These are phyloP conservation scores for Talaromyces stipitatus DNA, from an alignment of 495 filamentous ascomycete species.

Conservation along the genomic window DNA sequence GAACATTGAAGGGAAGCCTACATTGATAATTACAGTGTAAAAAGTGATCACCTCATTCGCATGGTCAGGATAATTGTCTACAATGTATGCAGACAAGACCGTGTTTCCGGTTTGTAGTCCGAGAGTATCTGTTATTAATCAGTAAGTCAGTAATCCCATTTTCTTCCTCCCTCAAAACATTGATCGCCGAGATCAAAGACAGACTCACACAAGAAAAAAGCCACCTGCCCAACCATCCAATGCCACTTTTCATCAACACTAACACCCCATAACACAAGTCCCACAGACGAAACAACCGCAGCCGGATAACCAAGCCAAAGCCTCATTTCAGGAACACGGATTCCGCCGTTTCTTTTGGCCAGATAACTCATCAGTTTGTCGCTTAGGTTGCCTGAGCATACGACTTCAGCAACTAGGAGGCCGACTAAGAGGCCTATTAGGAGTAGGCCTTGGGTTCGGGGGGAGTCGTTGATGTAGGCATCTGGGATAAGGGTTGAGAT, in stretches of 20 bases:
- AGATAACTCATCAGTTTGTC: conserved; percentile 33
- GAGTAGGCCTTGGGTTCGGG: conserved; percentile 40
- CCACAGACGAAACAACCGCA: conserved; percentile 25
- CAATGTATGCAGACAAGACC: conserved; percentile 38
- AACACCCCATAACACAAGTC: conserved; percentile 42
- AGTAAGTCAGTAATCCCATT: neutral
- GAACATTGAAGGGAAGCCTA: conserved; percentile 7
- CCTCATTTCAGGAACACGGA: conserved; percentile 40
- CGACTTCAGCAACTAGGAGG: conserved; percentile 36
- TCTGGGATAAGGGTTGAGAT: conserved; percentile 41
- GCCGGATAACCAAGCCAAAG: conserved; percentile 45
- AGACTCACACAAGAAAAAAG: conserved; percentile 30
- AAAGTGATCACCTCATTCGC: conserved; percentile 45
- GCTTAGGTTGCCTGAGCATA: conserved; percentile 37
- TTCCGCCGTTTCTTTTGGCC: conserved; percentile 29
- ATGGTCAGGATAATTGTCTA: conserved; percentile 43
- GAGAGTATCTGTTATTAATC: conserved; percentile 27
- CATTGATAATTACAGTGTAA: conserved; percentile 43
- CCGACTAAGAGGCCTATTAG: conserved; percentile 44
- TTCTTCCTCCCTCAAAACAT: neutral
- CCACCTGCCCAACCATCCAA: conserved; percentile 45
- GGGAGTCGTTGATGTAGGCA: conserved; percentile 36
- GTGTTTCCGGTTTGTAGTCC: conserved; percentile 48
- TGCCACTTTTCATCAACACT: conserved; percentile 39
- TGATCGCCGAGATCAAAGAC: too few relatives aligned